Evolutionary conservation across 1,284 basidiomycete species (phyloP), one percentile per base, ranked within the genome.

Genomic region (Dichomitus squalens): DNA sequence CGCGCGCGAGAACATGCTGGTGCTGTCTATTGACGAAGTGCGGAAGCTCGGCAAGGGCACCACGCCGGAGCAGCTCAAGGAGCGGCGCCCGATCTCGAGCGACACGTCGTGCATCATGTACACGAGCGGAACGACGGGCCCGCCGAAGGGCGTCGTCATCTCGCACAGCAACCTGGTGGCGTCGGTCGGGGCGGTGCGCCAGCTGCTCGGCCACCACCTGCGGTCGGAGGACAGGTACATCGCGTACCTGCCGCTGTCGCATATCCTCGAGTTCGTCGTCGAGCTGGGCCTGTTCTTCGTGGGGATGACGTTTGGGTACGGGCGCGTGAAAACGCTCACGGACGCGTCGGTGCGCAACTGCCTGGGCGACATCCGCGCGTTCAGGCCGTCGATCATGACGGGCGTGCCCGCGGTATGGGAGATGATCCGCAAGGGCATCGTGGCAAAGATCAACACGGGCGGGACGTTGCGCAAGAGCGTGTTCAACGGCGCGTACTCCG

Each of bases 91-190:
- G 1, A 81, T 77, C 53, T 72, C 79, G 16, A 83, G 89, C 0
- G 91, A 89, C 57, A 75, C 89, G 4, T 92, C 90, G 21, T 93
- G 94, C 71, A 96, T 97, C 76, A 98, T 98, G 96, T 98, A 98
- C 80, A 98, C 96, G 21, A 90, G 86, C 60, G 94, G 95, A n/a
- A 90, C 87, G 55, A 96, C 95, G 0, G 96, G 96, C 25, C 78
- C 91, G 7, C 96, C 96, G 46, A 98, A 98, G 77, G 96, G 96
- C 66, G 96, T 97, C 59, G 82, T 92, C 55, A 87, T 99, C 65
- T 91, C 88, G 1, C 95, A 98, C 73, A 75, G 79, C 46, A 98
- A 98, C 76, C 84, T 98, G 60, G 77, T 96, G 51, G 88, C 95
- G 2, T 88, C 92, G 18, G 80, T 97, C 55, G 95, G 88, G 7